Base-by-base conservation (phyloP, 305 asterid species). In the Fraxinus paxiana region DNA sequence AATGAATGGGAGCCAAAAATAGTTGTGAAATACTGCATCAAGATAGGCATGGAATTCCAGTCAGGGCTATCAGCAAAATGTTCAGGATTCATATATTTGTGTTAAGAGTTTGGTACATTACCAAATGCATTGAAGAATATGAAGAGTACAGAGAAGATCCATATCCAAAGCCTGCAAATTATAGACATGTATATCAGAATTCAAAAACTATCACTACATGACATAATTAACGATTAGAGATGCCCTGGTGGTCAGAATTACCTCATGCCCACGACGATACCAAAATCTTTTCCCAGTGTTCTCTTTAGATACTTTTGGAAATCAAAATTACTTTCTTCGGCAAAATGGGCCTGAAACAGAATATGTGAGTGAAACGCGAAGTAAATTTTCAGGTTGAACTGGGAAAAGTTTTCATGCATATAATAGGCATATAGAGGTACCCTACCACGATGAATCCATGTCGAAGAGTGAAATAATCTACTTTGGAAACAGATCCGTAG, bases 61-160 rank as follows among this genome's bases (percentile, higher is more conserved):
- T 81, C 18, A 81, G 72, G 2, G 35, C 6, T 63, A 63, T 63
- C 12, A 63, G 72, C 24, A 69, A 82, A 1, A 33, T 30, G 72
- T 12, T 77, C 54, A 35, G 37, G 69, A 78, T 77, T 28, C 30
- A 28, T 67, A 34, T 12, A 15, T 28, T 30, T 6, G 22, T 10
- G 65, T 59, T 70, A 26, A 38, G 30, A 13, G 61, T 75, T 76
- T 77, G 10, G 43, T 38, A 78, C 37, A 82, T 73, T 87, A 93
- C 97, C 91, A 69, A 88, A 38, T 74, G 97, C 97, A 79, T 89
- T 87, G 85, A 93, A 90, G 89, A 93, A 93, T 83, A 93, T 92
- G 93, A 89, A 93, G 82, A 93, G 92, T 3, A 90, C 86, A 9
- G 95, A 93, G 85, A 90, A 93, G 67, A 87, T 71, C 97, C 97